Base-by-base conservation (phyloP, 495 filamentous ascomycete genomes). In the Xylaria scruposa region DNA sequence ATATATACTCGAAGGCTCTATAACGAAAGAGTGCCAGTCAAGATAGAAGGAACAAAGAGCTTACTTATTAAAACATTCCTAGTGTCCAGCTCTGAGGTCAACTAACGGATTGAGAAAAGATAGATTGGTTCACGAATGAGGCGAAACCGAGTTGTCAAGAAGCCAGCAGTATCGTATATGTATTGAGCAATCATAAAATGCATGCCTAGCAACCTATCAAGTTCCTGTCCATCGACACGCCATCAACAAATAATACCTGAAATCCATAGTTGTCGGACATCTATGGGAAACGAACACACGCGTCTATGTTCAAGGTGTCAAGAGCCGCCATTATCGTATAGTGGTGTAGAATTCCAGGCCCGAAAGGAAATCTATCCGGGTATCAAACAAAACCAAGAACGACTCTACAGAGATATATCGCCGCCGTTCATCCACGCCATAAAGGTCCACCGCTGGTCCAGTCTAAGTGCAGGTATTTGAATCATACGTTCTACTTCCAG, bases 361-460 rank as follows among this genome's bases (percentile, higher is more conserved):
- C 75, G 73, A 74, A 74, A 72, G 70, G 71, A 77, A 75, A 78
- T 79, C 78, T 79, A 79, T 76, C 78, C 78, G 78, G 78, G 78
- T 79, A 79, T 79, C 78, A 79, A 79, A 71, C 72, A 78, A 70
- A 67, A 66, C 56, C 63, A 62, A 71, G 67, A 62, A 63, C 70
- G 69, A 67, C 60, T 76, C 67, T 69, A 68, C 38, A 70, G 49
- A 68, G 67, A 47, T 63, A 67, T 24, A 60, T 60, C 58, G 65
- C 44, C 54, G 21, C 68, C 44, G 66, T 47, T 68, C 73, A 46
- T 73, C 66, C 61, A 60, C 68, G 59, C 53, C 66, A 44, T 63
- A 70, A 58, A 63, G 29, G 21, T 71, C 70, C 60, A 72, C 74
- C 68, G 70, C 59, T 76, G 68, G 70, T 70, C 70, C 63, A 62